A percentile compares a stretch with the other conserved stretches of the same genome.
These are phyloP conservation scores for Gynostemma pentaphyllum DNA, from an alignment of 306 rosid genomes.

Conservation along the genomic window DNA sequence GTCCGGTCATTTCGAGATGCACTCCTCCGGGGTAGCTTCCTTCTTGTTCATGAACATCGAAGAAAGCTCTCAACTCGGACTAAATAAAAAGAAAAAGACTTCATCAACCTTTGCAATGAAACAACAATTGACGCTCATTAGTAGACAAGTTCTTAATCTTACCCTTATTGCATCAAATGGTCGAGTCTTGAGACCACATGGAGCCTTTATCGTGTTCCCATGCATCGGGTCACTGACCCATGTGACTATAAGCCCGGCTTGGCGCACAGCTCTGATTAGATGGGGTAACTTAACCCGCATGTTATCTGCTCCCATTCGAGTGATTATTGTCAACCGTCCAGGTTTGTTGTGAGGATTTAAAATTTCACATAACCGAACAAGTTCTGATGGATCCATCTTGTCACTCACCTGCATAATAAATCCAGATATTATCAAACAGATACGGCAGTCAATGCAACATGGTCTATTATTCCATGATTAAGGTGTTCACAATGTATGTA, in stretches of 20 bases:
- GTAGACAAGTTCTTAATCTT: slow-evolving; percentile 6
- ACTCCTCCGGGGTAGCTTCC: slow-evolving; percentile 37
- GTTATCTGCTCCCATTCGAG: slow-evolving; percentile 38
- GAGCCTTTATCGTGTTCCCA: slow-evolving; percentile 39
- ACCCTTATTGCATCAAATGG: slow-evolving; percentile 33
- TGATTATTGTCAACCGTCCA: slow-evolving; percentile 27
- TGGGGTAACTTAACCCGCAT: slow-evolving; percentile 31
- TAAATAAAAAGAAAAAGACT: slow-evolving; percentile 3
- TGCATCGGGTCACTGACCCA: slow-evolving; percentile 46
- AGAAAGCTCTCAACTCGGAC: slow-evolving; percentile 38
- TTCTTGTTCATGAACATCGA: slow-evolving; percentile 38
- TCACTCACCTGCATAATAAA: slow-evolving; percentile 32
- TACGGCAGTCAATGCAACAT: neutral
- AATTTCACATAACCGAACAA: slow-evolving; percentile 30
- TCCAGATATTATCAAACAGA: neutral
- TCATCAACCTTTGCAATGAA: neutral
- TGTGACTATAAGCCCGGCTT: slow-evolving; percentile 30
- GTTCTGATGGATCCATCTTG: slow-evolving; percentile 33
- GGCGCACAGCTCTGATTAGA: slow-evolving; percentile 28
- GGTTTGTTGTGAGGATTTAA: slow-evolving; percentile 26
- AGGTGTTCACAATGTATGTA: neutral
- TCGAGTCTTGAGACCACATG: slow-evolving; percentile 37
- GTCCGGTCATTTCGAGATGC: slow-evolving; percentile 42
- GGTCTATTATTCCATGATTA: neutral
- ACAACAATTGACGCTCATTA: neutral